These are phyloP conservation scores for Leccinum angustisporum DNA, from an alignment of 1,284 basidiomycete species.

Conservation along the genomic window DNA sequence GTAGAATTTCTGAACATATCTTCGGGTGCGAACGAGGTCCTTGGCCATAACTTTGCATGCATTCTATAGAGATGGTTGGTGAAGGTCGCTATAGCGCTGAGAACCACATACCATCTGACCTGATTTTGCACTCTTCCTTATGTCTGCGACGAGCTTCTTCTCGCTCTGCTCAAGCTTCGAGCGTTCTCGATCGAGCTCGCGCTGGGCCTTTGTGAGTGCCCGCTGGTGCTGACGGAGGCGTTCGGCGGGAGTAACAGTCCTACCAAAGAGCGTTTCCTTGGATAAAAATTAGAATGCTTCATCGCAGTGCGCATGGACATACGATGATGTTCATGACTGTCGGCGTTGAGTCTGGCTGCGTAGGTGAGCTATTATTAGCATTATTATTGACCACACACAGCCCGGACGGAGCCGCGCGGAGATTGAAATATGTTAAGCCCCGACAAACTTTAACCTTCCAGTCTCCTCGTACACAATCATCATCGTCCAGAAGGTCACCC, in stretches of 20 bases:
- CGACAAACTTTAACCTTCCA: slow-evolving; percentile 27
- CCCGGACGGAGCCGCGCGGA: slow-evolving; percentile 23
- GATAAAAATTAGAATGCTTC: slow-evolving; percentile 12
- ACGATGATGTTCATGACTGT: slow-evolving; percentile 73
- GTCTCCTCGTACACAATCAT: slow-evolving; percentile 24
- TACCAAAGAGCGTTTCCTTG: slow-evolving; percentile 93
- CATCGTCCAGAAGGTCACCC: slow-evolving; percentile 18
- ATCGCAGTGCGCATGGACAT: slow-evolving; percentile 28
- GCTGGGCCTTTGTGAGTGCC: slow-evolving; percentile 92
- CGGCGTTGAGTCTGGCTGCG: slow-evolving; percentile 22
- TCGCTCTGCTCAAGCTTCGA: slow-evolving; percentile 93
- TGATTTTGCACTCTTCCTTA: slow-evolving; percentile 93
- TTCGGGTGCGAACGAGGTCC: slow-evolving; percentile 93
- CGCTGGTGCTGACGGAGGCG: slow-evolving; percentile 95
- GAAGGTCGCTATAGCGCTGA: slow-evolving; percentile 6
- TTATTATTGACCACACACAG: not conserved
- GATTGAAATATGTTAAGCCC: slow-evolving; percentile 20
- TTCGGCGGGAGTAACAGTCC: slow-evolving; percentile 93
- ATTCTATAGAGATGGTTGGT: slow-evolving; percentile 55
- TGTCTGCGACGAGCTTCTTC: slow-evolving; percentile 91
- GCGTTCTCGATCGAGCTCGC: slow-evolving; percentile 95
- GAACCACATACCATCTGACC: slow-evolving; percentile 83
- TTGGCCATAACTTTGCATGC: slow-evolving; percentile 99
- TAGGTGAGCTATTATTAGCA: slow-evolving; percentile 1
- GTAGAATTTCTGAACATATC: slow-evolving; percentile 98